These are phyloP conservation scores for Ustilago sp. DNA, from an alignment of 1,284 basidiomycete genomes.

Conservation along the genomic window DNA sequence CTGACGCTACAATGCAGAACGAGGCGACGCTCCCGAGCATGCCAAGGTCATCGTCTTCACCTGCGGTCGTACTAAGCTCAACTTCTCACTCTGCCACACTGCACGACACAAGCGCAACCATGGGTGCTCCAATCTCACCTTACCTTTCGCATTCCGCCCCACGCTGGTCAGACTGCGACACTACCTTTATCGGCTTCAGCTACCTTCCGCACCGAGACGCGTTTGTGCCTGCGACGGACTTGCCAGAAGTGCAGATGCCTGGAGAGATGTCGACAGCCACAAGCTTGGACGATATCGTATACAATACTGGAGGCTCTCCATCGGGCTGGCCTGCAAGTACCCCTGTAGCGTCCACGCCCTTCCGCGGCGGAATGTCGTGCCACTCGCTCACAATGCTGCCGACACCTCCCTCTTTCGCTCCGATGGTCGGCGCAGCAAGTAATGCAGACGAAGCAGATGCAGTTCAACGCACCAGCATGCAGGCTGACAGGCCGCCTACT, in stretches of 20 bases:
- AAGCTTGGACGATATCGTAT: slow-evolving; percentile 31
- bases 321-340: slow-evolving; percentile 29
- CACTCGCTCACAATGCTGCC: slow-evolving; percentile 34
- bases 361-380: slow-evolving; percentile 20
- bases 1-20: neutral
- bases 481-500: slow-evolving; percentile 8
- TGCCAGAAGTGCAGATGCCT: slow-evolving; percentile 4
- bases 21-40: slow-evolving; percentile 10
- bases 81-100: slow-evolving; percentile 10
- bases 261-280: slow-evolving; percentile 45
- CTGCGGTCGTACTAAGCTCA: slow-evolving; percentile 31
- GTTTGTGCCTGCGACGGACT: slow-evolving; percentile 14
- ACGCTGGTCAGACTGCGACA: slow-evolving; percentile 59
- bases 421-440: neutral
- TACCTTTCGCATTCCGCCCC: slow-evolving; percentile 22
- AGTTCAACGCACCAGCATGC: neutral
- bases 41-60: slow-evolving; percentile 39
- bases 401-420: slow-evolving; percentile 48
- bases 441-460: neutral
- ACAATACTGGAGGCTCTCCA: slow-evolving; percentile 9
- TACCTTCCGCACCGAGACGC: slow-evolving; percentile 51
- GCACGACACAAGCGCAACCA: slow-evolving; percentile 13
- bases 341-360: slow-evolving; percentile 56
- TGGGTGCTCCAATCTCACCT: slow-evolving; percentile 17
- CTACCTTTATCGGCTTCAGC: slow-evolving; percentile 59